Conservation (phyloP, 768 basidiomycete species). For the Neoboletus subvelutipes region DNA sequence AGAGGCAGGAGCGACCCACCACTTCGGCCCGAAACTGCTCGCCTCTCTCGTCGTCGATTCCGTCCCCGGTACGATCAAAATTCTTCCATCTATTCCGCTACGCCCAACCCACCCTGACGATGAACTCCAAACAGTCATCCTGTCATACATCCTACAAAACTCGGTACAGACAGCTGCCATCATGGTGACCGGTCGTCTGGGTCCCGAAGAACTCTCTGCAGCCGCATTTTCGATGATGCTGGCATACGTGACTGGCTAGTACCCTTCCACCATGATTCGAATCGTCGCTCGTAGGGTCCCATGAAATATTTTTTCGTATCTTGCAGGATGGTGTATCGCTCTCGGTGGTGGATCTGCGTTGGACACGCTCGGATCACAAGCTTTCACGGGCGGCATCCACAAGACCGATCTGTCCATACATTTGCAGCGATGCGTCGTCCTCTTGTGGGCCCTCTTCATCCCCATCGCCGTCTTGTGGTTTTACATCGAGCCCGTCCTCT, state of each 20-base stretch:
- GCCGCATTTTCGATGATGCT: conserved; percentile 77
- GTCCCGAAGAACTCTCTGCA: conserved; percentile 66
- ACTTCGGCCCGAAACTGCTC: conserved; percentile 38
- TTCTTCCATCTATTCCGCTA: too few relatives aligned
- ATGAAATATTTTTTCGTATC: conserved; percentile 36
- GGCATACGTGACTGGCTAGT: conserved; percentile 77
- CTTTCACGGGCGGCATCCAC: conserved; percentile 62
- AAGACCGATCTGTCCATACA: conserved; percentile 70
- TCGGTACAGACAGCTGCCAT: conserved; percentile 69
- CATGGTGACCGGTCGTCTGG: conserved; percentile 63
- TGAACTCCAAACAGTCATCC: conserved; percentile 45
- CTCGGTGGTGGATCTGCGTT: conserved; percentile 77
- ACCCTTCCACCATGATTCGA: conserved; percentile 22
- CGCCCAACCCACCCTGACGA: neutral
- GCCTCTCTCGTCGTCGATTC: conserved; percentile 54
- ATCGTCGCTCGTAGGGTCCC: conserved; percentile 45
- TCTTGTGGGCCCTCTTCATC: conserved; percentile 63
- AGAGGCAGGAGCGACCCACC: conserved; percentile 28
- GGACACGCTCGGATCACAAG: conserved; percentile 76
- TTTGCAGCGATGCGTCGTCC: conserved; percentile 64
- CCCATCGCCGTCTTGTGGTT: conserved; percentile 65
- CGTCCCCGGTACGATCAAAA: conserved; percentile 55
- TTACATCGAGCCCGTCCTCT: conserved; percentile 60
- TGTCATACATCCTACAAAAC: conserved; percentile 72
- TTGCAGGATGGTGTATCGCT: conserved; percentile 71